phyloP scores from a whole-genome alignment of 768 basidiomycete genomes.

The Mycena metata region DNA sequence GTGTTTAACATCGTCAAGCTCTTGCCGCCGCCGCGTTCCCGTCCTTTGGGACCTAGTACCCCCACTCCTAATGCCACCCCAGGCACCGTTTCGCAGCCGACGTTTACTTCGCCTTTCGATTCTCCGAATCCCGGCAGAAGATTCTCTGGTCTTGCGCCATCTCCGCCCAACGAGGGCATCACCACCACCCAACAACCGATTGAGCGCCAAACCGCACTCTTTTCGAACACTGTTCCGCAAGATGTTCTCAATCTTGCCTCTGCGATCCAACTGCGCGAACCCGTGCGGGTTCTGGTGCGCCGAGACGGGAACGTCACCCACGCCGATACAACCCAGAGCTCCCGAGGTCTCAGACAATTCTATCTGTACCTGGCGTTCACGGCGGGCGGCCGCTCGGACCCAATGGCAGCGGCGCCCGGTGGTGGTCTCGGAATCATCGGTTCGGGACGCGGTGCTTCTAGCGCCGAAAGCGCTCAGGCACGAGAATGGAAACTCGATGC shows the following conservation, averaged over 20 bases:
- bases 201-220: slow-evolving; percentile 93
- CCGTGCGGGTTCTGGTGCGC: slow-evolving; percentile 96
- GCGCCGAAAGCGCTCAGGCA: slow-evolving; percentile 86
- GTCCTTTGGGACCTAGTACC: slow-evolving; percentile 62
- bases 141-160: slow-evolving; percentile 67
- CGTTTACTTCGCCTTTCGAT: slow-evolving; percentile 65
- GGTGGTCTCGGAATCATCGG: slow-evolving; percentile 92
- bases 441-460: slow-evolving; percentile 86
- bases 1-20: slow-evolving; percentile 95
- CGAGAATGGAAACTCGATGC: slow-evolving; percentile 97
- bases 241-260: slow-evolving; percentile 97
- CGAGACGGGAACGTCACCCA: slow-evolving; percentile 88
- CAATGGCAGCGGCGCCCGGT: slow-evolving; percentile 56
- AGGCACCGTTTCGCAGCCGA: slow-evolving; percentile 51
- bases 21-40: slow-evolving; percentile 88
- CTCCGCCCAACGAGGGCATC: slow-evolving; percentile 58
- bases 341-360: slow-evolving; percentile 92
- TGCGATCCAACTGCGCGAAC: slow-evolving; percentile 93
- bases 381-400: slow-evolving; percentile 80
- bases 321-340: slow-evolving; percentile 73
- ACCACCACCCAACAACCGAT: slow-evolving; percentile 54
- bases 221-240: slow-evolving; percentile 98
- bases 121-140: slow-evolving; percentile 62
- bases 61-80: slow-evolving; percentile 55
- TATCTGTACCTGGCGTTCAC: slow-evolving; percentile 97